Percentiles rank a stretch among this genome's conserved stretches.
phyloP scores from a whole-genome alignment of 345 rosid genomes.

The Salix brachista region DNA sequence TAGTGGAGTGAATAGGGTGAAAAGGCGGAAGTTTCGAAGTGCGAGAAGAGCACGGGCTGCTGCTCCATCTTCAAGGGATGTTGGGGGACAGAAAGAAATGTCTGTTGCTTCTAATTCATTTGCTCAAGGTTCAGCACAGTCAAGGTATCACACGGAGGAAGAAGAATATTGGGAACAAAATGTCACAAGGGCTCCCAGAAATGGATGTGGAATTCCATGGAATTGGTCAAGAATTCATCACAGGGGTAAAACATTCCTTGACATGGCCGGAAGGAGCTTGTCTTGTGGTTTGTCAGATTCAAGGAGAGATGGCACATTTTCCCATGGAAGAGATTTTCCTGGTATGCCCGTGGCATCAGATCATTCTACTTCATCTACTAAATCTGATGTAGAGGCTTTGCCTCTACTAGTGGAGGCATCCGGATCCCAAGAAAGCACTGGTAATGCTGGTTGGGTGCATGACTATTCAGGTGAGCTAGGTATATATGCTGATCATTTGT shows the following conservation, averaged over 20 bases:
- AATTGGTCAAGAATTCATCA: slow-evolving; percentile 98
- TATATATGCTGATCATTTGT: slow-evolving; percentile 68
- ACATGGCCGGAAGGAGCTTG: slow-evolving; percentile 90
- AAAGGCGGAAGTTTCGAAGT: slow-evolving; percentile 64
- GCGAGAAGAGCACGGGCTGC: slow-evolving; percentile 47
- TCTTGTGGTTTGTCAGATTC: slow-evolving; percentile 88
- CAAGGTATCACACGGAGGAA: slow-evolving; percentile 40
- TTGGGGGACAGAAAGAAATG: slow-evolving; percentile 60
- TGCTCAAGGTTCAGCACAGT: slow-evolving; percentile 38
- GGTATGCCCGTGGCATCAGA: slow-evolving; percentile 60
- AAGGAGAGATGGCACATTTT: slow-evolving; percentile 49
- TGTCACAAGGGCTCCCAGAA: slow-evolving; percentile 62
- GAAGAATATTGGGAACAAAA: slow-evolving; percentile 43
- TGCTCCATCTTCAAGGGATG: slow-evolving; percentile 37
- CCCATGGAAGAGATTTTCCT: slow-evolving; percentile 50
- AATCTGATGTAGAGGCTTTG: slow-evolving; percentile 53
- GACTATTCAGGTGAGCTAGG: slow-evolving; percentile 97
- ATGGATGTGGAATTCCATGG: slow-evolving; percentile 93
- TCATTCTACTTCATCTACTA: slow-evolving; percentile 49
- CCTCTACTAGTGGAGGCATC: slow-evolving; percentile 69
- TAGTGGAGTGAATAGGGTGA: slow-evolving; percentile 42
- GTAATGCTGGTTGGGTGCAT: slow-evolving; percentile 72
- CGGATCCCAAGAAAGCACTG: slow-evolving; percentile 56
- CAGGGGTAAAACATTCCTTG: slow-evolving; percentile 72
- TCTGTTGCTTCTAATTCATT: slow-evolving; percentile 77